A percentile compares a stretch with the other conserved stretches of the same genome.
Conservation (phyloP, 2,329 filamentous ascomycete genomes). For the Scedosporium apiospermum region DNA sequence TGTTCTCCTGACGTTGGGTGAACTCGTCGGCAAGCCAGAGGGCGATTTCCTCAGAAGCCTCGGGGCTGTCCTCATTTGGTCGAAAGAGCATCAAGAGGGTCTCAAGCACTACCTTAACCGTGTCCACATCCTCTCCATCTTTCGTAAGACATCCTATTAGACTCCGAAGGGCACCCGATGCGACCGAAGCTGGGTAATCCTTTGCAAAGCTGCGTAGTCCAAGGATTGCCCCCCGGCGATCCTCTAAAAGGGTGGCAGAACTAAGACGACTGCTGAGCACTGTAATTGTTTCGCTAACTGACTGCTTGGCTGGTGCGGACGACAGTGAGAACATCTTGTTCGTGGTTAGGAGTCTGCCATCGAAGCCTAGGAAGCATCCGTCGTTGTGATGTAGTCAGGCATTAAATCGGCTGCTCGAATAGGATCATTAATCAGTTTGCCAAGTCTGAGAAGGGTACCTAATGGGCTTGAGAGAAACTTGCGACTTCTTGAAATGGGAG, state of each 20-base stretch:
- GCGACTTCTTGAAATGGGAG: too few relatives aligned
- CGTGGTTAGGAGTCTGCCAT: background rate
- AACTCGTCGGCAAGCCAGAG: constrained; percentile 97
- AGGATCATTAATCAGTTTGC: background rate
- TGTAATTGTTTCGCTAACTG: constrained; percentile 87
- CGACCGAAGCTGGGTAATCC: constrained; percentile 89
- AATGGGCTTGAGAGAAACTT: too few relatives aligned
- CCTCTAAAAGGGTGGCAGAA: constrained; percentile 86
- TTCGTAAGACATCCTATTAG: constrained; percentile 78
- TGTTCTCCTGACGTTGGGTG: constrained; percentile 94
- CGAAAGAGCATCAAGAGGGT: constrained; percentile 89
- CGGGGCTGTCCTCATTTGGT: constrained; percentile 62
- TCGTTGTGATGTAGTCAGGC: background rate
- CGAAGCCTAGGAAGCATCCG: background rate
- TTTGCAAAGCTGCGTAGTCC: constrained; percentile 94
- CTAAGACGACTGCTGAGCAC: constrained; percentile 78
- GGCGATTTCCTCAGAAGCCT: constrained; percentile 92
- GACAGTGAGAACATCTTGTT: constrained; percentile 53
- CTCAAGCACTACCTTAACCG: constrained; percentile 88
- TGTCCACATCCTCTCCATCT: constrained; percentile 92
- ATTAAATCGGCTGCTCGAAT: background rate
- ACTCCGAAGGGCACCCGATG: constrained; percentile 81
- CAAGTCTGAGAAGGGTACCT: background rate
- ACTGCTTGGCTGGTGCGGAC: constrained; percentile 84
- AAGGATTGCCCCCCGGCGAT: constrained; percentile 84